These are phyloP conservation scores for Colletotrichum acutatum DNA, from an alignment of 2,329 filamentous ascomycete genomes.

Conservation along the genomic window DNA sequence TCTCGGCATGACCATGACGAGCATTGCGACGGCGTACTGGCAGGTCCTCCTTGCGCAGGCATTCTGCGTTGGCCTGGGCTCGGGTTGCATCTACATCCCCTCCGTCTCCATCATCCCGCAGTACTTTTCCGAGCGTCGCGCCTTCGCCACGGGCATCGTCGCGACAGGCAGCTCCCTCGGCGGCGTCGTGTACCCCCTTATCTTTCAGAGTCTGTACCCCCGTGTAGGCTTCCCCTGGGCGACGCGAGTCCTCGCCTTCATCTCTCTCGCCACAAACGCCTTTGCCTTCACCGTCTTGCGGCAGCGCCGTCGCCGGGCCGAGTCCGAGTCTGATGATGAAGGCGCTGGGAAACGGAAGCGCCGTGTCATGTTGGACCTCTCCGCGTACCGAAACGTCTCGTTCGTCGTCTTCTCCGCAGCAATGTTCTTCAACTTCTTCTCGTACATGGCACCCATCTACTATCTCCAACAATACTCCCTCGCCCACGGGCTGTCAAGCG, in stretches of 20 bases:
- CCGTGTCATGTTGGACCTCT: conserved; percentile 42
- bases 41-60: conserved; percentile 56
- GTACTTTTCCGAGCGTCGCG: conserved; percentile 52
- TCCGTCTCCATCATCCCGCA: conserved; percentile 51
- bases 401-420: conserved; percentile 47
- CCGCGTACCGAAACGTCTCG: conserved; percentile 43
- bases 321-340: background rate
- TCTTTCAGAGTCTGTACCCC: conserved; percentile 46
- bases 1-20: conserved; percentile 52
- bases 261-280: conserved; percentile 44
- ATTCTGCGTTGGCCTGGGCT: conserved; percentile 54
- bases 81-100: conserved; percentile 51
- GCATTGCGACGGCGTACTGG: conserved; percentile 51
- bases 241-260: conserved; percentile 47
- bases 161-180: conserved; percentile 54
- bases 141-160: conserved; percentile 55
- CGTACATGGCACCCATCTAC: conserved; percentile 55
- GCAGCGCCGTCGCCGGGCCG: conserved; percentile 36
- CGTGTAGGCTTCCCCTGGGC: conserved; percentile 49
- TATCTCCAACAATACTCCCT: conserved; percentile 57
- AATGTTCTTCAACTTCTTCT: conserved; percentile 48
- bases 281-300: conserved; percentile 44
- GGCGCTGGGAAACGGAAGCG: conserved; percentile 16
- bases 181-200: conserved; percentile 50
- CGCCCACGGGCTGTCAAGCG: conserved; percentile 43